These are phyloP conservation scores for Phytophthora syringae DNA, from an alignment of 352 stramenopile species.

Conservation along the genomic window DNA sequence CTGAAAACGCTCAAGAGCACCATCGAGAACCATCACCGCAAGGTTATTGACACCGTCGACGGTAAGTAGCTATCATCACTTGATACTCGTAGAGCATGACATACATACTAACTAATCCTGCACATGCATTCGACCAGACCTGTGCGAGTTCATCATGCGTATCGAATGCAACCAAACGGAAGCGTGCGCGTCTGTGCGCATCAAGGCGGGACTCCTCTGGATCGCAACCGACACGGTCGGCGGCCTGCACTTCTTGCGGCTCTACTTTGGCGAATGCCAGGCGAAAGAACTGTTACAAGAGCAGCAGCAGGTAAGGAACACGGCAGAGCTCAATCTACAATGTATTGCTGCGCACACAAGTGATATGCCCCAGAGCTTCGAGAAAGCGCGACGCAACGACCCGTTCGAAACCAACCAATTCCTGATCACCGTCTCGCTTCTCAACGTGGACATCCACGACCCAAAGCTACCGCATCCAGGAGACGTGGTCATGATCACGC, in stretches of 20 bases:
- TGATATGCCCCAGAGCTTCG: neutral
- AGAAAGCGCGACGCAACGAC: neutral
- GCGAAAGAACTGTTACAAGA: constrained; percentile 1
- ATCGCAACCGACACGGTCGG: neutral
- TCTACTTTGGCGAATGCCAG: constrained; percentile 7
- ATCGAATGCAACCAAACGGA: neutral
- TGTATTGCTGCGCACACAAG: neutral
- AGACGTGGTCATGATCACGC: neutral
- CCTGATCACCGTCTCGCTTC: neutral
- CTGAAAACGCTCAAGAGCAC: neutral
- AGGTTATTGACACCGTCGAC: neutral
- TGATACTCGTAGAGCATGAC: neutral
- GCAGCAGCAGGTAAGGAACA: constrained; percentile 11
- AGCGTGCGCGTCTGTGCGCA: neutral
- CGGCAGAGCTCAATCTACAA: too few relatives aligned
- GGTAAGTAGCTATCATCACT: neutral
- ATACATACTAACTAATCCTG: neutral
- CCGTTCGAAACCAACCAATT: constrained; percentile 1
- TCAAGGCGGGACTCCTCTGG: constrained; percentile 8
- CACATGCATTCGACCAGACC: neutral
- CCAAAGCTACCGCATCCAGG: neutral
- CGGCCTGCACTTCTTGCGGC: constrained; percentile 6
- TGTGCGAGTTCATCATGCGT: neutral
- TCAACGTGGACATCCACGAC: neutral
- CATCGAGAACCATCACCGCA: neutral